phyloP scores from a whole-genome alignment of 805 yeast genomes.

The Metschnikowia cerradonensis region DNA sequence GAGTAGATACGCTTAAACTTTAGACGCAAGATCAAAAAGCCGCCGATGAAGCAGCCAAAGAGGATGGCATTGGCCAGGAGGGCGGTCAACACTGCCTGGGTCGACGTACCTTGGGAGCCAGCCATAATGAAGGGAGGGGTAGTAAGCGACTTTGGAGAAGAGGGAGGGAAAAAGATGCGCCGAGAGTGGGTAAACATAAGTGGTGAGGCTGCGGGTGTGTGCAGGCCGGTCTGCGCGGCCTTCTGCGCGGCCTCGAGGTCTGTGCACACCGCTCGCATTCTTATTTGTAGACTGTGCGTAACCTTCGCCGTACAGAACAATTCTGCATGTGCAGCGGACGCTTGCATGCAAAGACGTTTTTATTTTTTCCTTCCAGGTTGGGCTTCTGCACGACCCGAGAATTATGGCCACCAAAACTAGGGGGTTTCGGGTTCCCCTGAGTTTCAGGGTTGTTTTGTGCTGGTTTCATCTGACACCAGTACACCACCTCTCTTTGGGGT shows the following conservation, averaged over 20 bases:
- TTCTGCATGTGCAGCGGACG: not conserved
- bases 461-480: not conserved
- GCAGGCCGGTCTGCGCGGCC: not conserved
- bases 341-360: not conserved
- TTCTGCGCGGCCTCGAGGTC: not conserved
- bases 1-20: slow-evolving; percentile 72
- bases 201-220: not conserved
- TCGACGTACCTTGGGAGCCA: slow-evolving; percentile 25
- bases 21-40: slow-evolving; percentile 65
- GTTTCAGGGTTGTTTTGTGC: too few relatives aligned
- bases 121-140: not conserved
- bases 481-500: not conserved
- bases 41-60: slow-evolving; percentile 55
- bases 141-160: not conserved
- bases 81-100: slow-evolving; percentile 71
- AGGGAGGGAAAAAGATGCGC: slow-evolving; percentile 1
- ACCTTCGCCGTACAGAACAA: slow-evolving; percentile 2
- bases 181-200: not conserved
- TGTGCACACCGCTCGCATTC: not conserved
- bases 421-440: too few relatives aligned
- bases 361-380: not conserved
- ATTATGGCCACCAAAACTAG: too few relatives aligned
- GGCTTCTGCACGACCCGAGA: not conserved
- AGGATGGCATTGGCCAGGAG: slow-evolving; percentile 63
- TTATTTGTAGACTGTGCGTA: not conserved